Base-by-base conservation (phyloP, 2,329 filamentous ascomycete species). In the Cytospora mali region DNA sequence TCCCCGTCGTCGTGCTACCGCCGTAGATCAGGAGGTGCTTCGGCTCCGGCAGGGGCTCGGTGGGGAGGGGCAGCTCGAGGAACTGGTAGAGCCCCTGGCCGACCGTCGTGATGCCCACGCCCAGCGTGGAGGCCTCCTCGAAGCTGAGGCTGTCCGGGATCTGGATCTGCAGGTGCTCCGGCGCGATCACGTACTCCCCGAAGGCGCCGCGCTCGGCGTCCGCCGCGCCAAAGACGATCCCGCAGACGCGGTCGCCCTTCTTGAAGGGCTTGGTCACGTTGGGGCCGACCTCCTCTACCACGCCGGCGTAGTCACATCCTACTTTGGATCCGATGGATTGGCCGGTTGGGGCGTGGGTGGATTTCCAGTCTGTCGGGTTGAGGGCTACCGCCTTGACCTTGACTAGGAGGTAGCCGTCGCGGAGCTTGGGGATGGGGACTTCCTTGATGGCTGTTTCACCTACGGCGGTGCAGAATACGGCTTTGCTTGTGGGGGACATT, bases 1-100 rank as follows among this genome's bases (percentile, higher is more conserved):
- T 81, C 69, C 79, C 80, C 0, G 83, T 84, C 1, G 81, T 82
- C 18, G 80, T 85, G 70, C 81, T 81, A 3, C 76, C 77, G 27
- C 77, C 79, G 46, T 80, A 77, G 60, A 78, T 76, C 33, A 79
- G 65, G 21, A 66, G 39, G 9, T 57, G 25, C 27, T 53, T 39
- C 6, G 62, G 54, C 16, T 33, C 23, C 6, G 61, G 5, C 14
- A 53, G 18, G 6, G 79, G 74, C 10, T 69, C 61, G 23, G 68
- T 73, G 0, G 86, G 85, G 3, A 84, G 71, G 0, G 79, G 75
- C 0, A 84, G 75, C 56, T 72, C 59, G 1, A 84, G 73, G 6
- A 70, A 69, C 63, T 81, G 77, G 71, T 82, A 84, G 6, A 84
- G 73, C 0, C 75, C 77, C 71, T 83, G 80, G 33, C 74, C 79